phyloP scores from a whole-genome alignment of 352 stramenopile species.

The Pelagophyceae sp. region DNA sequence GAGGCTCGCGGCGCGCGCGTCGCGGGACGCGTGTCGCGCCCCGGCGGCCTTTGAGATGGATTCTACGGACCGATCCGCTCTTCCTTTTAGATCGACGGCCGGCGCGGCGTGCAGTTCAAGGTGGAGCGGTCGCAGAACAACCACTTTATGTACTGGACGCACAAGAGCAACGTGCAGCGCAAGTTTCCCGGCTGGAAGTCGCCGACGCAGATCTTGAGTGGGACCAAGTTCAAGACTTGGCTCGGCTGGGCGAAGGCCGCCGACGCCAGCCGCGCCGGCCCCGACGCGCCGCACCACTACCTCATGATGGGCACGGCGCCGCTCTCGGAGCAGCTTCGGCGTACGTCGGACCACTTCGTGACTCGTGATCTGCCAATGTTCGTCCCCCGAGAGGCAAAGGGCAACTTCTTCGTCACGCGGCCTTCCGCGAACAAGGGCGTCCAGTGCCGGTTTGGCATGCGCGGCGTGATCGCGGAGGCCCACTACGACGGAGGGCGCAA shows the following conservation, averaged over 20 bases:
- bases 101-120: neutral
- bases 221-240: constrained; percentile 61
- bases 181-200: constrained; percentile 23
- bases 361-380: constrained; percentile 79
- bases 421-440: constrained; percentile 55
- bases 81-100: neutral
- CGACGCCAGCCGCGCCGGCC: neutral
- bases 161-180: neutral
- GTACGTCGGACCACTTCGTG: constrained; percentile 25
- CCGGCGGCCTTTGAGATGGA: no score
- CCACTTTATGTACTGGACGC: constrained; percentile 86
- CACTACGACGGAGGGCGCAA: constrained; percentile 87
- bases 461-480: constrained; percentile 76
- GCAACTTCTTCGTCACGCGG: constrained; percentile 61
- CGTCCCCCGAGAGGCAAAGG: constrained; percentile 48
- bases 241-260: constrained; percentile 45
- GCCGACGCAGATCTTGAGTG: constrained; percentile 50
- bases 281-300: neutral
- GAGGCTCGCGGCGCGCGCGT: no score
- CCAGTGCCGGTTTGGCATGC: constrained; percentile 83
- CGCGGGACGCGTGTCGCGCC: no score
- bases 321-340: neutral
- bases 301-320: constrained; percentile 12
- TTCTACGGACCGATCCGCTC: no score
- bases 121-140: constrained; percentile 48